phyloP scores from a whole-genome alignment of 2,329 filamentous ascomycete genomes.

The Stemphylium beticola region DNA sequence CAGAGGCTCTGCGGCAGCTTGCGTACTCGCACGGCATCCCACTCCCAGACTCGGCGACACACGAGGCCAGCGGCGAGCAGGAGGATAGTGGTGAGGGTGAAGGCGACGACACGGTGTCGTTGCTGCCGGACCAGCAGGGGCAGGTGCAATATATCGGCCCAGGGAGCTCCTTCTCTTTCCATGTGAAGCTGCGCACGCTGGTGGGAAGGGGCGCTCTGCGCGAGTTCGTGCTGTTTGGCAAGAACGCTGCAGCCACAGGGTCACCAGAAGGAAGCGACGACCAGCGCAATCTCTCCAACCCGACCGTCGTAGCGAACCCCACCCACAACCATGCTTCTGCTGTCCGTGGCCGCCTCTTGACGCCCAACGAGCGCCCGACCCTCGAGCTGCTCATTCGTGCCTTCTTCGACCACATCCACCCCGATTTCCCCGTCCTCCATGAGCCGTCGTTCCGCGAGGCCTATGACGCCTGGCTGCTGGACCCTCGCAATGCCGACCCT shows the following conservation, averaged over 20 bases:
- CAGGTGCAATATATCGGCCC: constrained; percentile 55
- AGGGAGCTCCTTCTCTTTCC: constrained; percentile 52
- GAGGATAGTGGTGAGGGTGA: constrained; percentile 29
- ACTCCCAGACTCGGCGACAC: constrained; percentile 39
- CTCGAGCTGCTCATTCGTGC: constrained; percentile 48
- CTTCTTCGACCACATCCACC: constrained; percentile 53
- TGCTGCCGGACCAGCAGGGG: constrained; percentile 53
- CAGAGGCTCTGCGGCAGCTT: constrained; percentile 51
- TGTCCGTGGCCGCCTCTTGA: constrained; percentile 23
- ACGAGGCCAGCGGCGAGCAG: constrained; percentile 23
- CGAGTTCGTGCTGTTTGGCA: constrained; percentile 52
- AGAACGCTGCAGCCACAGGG: constrained; percentile 46
- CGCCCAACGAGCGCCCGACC: constrained; percentile 22
- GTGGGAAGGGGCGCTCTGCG: constrained; percentile 42
- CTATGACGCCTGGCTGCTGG: constrained; percentile 46
- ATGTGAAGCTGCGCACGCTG: constrained; percentile 50
- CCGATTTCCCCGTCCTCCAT: constrained; percentile 53
- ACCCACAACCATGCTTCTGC: not conserved
- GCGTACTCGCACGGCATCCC: constrained; percentile 50
- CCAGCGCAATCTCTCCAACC: constrained; percentile 13
- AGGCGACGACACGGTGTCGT: constrained; percentile 44
- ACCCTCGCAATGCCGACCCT: constrained; percentile 43
- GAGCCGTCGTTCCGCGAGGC: constrained; percentile 52
- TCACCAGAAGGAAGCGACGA: constrained; percentile 27
- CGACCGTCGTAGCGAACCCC: constrained; percentile 22